Evolutionary conservation across 164 flowering plant genomes (phyloP), one percentile per base, ranked within the genome.

Genomic region (Aristolochia contorta): DNA sequence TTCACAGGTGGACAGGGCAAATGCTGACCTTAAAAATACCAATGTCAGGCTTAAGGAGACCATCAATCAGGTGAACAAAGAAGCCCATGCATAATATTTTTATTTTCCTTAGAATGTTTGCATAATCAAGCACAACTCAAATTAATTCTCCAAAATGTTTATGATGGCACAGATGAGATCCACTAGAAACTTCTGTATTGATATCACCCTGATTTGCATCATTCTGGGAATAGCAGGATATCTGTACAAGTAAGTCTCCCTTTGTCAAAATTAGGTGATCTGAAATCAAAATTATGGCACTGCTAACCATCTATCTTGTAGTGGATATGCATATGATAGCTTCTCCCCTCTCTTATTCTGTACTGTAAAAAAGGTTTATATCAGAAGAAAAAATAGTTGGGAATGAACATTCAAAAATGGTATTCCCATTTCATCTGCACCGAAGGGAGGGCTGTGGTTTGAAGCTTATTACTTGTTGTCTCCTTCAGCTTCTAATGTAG

Each of bases 201-300:
- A 92, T 78, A 92, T 92, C 57, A 74, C 87, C 68, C 79, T 89
- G 57, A 56, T 92, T 72, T 82, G 88, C 58, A 65, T 92, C 62
- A 86, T 92, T 67, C 80, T 89, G 60, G 98, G 98, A n/a, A 87
- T 89, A 57, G 97, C 96, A 64, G 96, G 93, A 52, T 92, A 92
- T 63, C 67, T 89, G 56, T 93, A 90, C 85, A 89, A 93, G 98
- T 93, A 81, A 90, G 96, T 67, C 68, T 27, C 2, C 2, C 5
- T 27, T 27, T 27, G 30, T 27, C 5, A 5, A 27, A 27, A 5
- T 27, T 27, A 27, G 30, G 30, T n/a, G 30, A 27, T 27, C 30
- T 27, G 30, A 27, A 27, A 27, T 2, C 2, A 27, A 27, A 27
- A 2, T 27, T 27, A 2, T 27, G 30, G 3, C 30, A 27, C 5